Conservation (phyloP, 371 early-diverging fungal species). For the Smittium mucronatum region DNA sequence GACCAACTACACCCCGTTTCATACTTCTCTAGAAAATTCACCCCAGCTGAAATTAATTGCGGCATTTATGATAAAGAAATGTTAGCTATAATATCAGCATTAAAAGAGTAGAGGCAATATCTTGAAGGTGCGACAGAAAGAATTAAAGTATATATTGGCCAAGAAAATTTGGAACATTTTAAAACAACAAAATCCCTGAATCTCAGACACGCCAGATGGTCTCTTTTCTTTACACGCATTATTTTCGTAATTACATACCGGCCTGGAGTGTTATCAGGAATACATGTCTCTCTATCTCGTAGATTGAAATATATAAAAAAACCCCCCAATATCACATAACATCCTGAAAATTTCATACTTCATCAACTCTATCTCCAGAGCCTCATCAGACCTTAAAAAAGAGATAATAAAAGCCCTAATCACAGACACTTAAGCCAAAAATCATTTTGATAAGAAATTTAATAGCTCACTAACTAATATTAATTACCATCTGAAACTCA, state of each 20-base stretch:
- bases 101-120: conserved; percentile 10
- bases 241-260: conserved; percentile 13
- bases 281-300: conserved; percentile 13
- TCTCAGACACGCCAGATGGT: background rate
- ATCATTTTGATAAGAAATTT: background rate
- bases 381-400: background rate
- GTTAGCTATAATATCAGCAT: conserved; percentile 7
- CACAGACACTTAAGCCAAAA: background rate
- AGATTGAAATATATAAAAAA: background rate
- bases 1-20: conserved; percentile 3
- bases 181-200: conserved; percentile 9
- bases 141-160: conserved; percentile 8
- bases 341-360: background rate
- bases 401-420: background rate
- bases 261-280: conserved; percentile 1
- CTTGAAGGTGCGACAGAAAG: background rate
- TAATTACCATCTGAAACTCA: background rate
- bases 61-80: conserved; percentile 11
- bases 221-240: conserved; percentile 5
- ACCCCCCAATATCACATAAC: background rate
- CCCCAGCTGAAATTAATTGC: conserved; percentile 1
- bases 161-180: conserved; percentile 9
- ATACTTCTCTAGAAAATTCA: conserved; percentile 11
- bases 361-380: background rate
- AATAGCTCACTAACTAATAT: background rate